Base-by-base conservation (phyloP, 1,284 basidiomycete species). In the Hypsizygus ulmarius region DNA sequence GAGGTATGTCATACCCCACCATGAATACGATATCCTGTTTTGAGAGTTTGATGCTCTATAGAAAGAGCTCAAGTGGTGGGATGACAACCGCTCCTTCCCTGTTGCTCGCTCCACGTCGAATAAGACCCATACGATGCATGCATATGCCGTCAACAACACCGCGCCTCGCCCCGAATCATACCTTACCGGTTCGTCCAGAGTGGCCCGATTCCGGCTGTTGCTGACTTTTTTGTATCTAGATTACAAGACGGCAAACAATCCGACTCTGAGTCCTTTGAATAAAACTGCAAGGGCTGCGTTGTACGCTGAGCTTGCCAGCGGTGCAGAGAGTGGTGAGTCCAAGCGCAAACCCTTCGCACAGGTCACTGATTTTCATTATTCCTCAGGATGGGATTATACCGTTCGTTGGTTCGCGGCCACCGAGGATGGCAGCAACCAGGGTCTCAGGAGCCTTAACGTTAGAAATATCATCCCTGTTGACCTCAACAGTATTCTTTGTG, bases 141-240 rank as follows among this genome's bases (percentile, higher is more conserved):
- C 73, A 50, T 96, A 91, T 59, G 70, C 77, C 1, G 92, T 92
- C 0, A 81, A 74, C 51, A 97, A 95, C 65, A 85, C 73, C 19
- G 93, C 90, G 0, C 93, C 93, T 18, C 77, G 93, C n/a, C 93
- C 93, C 0, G 93, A 97, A 68, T 90, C 87, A 0, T 88, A 85
- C 58, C 61, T 81, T 5, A 70, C 71, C 16, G 79, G 81, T 79
- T 50, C 18, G 67, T 60, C 2, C 27, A n/a, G 10, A 28, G 2
- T 43, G 28, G 5, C 6, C 21, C 18, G 4, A 4, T 28, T 15
- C 9, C 16, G 5, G 0, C 39, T n/a, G 10, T 16, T 16, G n/a
- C 7, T 34, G 4, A 11, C 35, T 21, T 9, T 39, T 16, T 32
- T 32, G 10, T 43, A 25, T 47, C 35, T 66, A 77, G 93, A 97